These are phyloP conservation scores for Nymphaea thermarum DNA, from an alignment of 164 flowering plant genomes.

Conservation along the genomic window DNA sequence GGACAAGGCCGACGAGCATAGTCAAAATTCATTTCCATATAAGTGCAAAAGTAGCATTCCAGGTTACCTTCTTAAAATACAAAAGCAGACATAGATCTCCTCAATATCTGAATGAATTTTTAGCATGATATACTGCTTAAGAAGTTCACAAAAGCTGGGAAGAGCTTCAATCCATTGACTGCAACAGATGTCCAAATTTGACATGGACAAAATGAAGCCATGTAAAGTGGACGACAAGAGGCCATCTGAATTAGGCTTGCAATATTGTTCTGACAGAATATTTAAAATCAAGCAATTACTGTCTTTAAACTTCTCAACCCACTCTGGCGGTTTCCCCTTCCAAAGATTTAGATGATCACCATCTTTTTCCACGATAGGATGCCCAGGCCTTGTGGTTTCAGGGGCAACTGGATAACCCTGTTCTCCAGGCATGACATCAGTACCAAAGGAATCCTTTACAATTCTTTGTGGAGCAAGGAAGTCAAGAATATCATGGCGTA, in stretches of 20 bases:
- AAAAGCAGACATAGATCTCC: slow-evolving; percentile 66
- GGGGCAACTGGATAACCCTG: neutral
- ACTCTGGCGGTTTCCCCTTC: slow-evolving; percentile 69
- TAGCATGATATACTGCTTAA: slow-evolving; percentile 59
- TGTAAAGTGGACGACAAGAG: slow-evolving; percentile 48
- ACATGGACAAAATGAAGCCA: slow-evolving; percentile 17
- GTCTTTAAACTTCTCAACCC: slow-evolving; percentile 59
- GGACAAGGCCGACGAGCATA: no score
- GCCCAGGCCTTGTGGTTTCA: neutral
- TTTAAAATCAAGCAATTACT: slow-evolving; percentile 36
- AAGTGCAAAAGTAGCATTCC: neutral
- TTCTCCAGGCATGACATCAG: slow-evolving; percentile 1
- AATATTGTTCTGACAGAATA: slow-evolving; percentile 38
- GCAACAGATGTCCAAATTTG: slow-evolving; percentile 15
- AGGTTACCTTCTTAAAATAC: slow-evolving; percentile 66
- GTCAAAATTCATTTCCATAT: neutral
- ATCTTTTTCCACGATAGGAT: neutral
- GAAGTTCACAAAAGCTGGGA: slow-evolving; percentile 45
- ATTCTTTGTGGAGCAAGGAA: slow-evolving; percentile 59
- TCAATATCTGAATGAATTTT: slow-evolving; percentile 71
- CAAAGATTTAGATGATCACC: slow-evolving; percentile 25
- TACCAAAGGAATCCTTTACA: slow-evolving; percentile 17
- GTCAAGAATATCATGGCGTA: slow-evolving; percentile 55
- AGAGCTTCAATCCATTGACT: slow-evolving; percentile 33
- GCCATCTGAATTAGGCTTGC: slow-evolving; percentile 22